Evolutionary conservation across 805 yeast species (phyloP), one percentile per base, ranked within the genome.

Genomic region (Candida insectorum): DNA sequence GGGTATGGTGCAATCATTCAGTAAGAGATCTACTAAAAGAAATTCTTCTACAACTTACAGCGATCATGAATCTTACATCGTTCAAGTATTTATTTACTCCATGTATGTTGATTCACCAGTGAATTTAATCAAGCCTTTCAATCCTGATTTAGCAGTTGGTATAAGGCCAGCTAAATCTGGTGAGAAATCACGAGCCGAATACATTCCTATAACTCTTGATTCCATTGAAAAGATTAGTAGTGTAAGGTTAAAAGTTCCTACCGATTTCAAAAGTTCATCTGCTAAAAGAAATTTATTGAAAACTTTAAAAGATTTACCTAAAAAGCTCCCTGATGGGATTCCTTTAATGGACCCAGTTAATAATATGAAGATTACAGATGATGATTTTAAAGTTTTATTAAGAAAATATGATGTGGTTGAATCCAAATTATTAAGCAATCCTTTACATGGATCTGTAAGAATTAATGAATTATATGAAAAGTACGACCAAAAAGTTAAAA

Each of bases 281-380:
- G 78, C 72, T 57, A 81, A 69, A 67, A 81, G 63, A 68, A 77
- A 62, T 53, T 78, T 51, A 69, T 79, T 53, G 26, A 85, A 85
- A 54, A 81, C 94, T 6, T 64, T 93, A 50, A 71, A 69, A 33
- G 97, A 93, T 57, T 87, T 88, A 41, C 74, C 78, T 21, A 77
- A 81, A 47, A 78, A 95, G 60, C 81, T 88, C 52, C 88, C 94
- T 8, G 93, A 86, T 54, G 96, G 96, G 1, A 69, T 93, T 22
- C 96, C 97, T n/a, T 54, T 79, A 28, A 71, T 93, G 58, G 96
- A 93, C 58, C 97, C 98, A 4, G 68, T 93, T 24, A 81, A 79
- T 41, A 86, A 84, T 54, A 93, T 93, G 98, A 85, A 88, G 53
- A 91, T 93, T 47, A 82, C 78, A 28, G 96, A 86, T 52, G 75